Evolutionary conservation across 805 yeast species (phyloP), one percentile per base, ranked within the genome.

Genomic region (Metschnikowia dekortorum): DNA sequence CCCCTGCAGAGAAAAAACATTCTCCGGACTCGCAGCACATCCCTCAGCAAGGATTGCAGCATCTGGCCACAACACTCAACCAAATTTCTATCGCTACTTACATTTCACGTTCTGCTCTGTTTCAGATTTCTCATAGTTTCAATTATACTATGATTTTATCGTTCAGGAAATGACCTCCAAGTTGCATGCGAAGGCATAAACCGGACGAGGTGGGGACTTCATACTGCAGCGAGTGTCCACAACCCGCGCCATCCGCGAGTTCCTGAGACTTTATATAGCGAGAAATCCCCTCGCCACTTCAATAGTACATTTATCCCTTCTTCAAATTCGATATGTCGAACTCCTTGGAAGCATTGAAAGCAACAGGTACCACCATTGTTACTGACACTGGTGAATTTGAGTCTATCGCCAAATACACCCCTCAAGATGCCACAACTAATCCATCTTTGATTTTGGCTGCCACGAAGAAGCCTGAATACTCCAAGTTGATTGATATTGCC

Each of bases 361-460:
- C 95, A 58, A 71, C 97, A 51, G 98, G 98, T 63, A 94, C 99
- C 61, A 86, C 82, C 61, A 96, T 94, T 67, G 99, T 94, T 68
- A 89, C 99, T 59, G 99, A 94, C 79, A 90, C 98, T 55, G 99
- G 99, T 78, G 99, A 94, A 74, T 94, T 94, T 70, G 97, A 89
- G 73, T 85, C 94, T 58, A 94, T 94, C 70, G 97, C 97, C 68
- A 89, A 91, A 75, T 94, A 87, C 80, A 89, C 94, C 63, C 99
- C 99, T 61, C 98, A 94, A 79, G 99, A 94, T 74, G 96, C 99
- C 60, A 94, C 99, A 63, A 94, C 99, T 70, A 94, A 94, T 80
- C 99, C 99, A 60, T 90, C 98, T 40, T 80, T 94, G 77, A 92
- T 94, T 65, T 79, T 94, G 63, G 98, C 98, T 58, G 99, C 99